Conservation (phyloP, 176 grass and related monocot species). For the Ensete glaucum region DNA sequence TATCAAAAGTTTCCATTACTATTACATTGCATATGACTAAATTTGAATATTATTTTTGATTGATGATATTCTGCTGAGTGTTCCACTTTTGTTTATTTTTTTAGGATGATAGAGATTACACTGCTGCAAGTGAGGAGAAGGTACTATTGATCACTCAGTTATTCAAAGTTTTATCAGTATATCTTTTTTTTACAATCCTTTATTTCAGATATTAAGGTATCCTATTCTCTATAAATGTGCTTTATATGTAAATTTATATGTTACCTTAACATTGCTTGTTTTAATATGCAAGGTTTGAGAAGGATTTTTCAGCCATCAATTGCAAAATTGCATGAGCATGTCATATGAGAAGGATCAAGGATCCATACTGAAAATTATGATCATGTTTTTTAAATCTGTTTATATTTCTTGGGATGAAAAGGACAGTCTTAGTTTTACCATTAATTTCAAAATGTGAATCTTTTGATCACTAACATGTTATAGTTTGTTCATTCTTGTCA, state of each 20-base stretch:
- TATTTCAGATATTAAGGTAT: not conserved
- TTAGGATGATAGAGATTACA: slow-evolving; percentile 73
- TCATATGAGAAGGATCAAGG: too few relatives aligned
- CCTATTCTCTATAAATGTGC: not conserved
- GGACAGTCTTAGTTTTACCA: not conserved
- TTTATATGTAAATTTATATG: not conserved
- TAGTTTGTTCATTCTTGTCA: not conserved
- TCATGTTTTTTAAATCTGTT: too few relatives aligned
- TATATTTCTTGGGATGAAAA: not conserved
- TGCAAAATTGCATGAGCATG: not conserved
- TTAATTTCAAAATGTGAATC: not conserved
- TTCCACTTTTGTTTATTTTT: slow-evolving; percentile 34
- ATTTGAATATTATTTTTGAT: not conserved
- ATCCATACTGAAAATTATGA: too few relatives aligned
- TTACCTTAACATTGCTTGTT: not conserved
- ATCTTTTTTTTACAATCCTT: not conserved
- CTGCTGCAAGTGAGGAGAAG: slow-evolving; percentile 51
- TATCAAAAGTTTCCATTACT: not conserved
- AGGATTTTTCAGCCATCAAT: not conserved
- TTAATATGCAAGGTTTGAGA: not conserved
- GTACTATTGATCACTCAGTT: slow-evolving; percentile 34
- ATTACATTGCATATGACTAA: not conserved
- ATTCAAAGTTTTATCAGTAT: not conserved
- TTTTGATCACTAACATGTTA: not conserved
- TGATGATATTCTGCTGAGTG: slow-evolving; percentile 11